Evolutionary conservation across 441 rosid genomes (phyloP).

Genomic region (Populus hybrid): DNA sequence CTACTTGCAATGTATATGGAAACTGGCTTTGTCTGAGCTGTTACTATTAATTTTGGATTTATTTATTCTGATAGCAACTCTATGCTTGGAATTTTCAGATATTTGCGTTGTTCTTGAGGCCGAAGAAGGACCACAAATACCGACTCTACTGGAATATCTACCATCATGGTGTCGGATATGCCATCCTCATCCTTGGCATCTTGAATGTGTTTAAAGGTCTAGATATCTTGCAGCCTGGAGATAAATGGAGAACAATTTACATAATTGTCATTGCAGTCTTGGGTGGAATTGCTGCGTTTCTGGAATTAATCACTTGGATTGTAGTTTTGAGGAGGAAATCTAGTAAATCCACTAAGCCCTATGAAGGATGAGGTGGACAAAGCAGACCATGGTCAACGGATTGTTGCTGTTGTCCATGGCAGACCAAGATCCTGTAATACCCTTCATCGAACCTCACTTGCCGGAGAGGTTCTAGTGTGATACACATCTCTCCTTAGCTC

Average conservation of each 20-base stretch:
- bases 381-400: slow-evolving; percentile 22
- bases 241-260: slow-evolving; percentile 37
- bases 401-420: background rate
- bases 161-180: slow-evolving; percentile 47
- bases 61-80: background rate
- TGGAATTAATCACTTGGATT: slow-evolving; percentile 44
- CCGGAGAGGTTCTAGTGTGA: background rate
- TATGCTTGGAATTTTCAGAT: slow-evolving; percentile 23
- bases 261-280: slow-evolving; percentile 20
- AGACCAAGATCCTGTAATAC: slow-evolving; percentile 15
- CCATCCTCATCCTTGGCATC: slow-evolving; percentile 34
- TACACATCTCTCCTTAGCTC: background rate
- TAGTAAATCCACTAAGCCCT: slow-evolving; percentile 48
- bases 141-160: slow-evolving; percentile 57
- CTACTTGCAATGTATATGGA: background rate
- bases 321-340: slow-evolving; percentile 34
- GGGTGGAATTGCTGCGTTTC: slow-evolving; percentile 29
- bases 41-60: background rate
- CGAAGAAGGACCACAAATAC: slow-evolving; percentile 49
- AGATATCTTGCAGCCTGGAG: slow-evolving; percentile 35
- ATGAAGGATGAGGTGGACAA: slow-evolving; percentile 38
- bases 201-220: slow-evolving; percentile 56
- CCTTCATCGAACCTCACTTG: background rate
- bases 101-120: slow-evolving; percentile 47
- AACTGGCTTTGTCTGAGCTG: background rate